phyloP scores from a whole-genome alignment of 495 filamentous ascomycete species.

The Xylaria grammica region DNA sequence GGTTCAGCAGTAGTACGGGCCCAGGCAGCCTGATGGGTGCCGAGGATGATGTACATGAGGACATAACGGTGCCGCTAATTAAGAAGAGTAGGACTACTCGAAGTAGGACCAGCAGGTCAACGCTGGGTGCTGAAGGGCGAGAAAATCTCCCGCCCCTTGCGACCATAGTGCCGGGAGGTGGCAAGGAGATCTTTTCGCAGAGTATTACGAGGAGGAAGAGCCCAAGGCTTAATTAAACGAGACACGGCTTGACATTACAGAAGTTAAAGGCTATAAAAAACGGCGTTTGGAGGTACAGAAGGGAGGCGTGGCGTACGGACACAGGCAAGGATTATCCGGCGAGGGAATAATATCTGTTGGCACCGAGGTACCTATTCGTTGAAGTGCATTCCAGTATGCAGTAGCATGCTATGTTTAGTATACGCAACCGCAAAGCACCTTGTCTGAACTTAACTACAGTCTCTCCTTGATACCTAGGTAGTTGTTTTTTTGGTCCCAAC shows the following conservation, averaged over 20 bases:
- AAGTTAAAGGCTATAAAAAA: slow-evolving; percentile 8
- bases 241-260: not conserved
- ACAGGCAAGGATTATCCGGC: not conserved
- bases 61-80: slow-evolving; percentile 53
- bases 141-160: slow-evolving; percentile 63
- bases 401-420: slow-evolving; percentile 2
- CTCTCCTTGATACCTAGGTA: no score
- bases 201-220: slow-evolving; percentile 57
- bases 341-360: not conserved
- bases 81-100: slow-evolving; percentile 60
- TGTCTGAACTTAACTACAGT: no score
- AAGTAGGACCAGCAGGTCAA: slow-evolving; percentile 47
- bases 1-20: slow-evolving; percentile 30
- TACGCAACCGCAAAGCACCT: not conserved
- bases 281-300: slow-evolving; percentile 10
- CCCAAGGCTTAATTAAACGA: slow-evolving; percentile 46
- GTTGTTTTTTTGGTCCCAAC: no score
- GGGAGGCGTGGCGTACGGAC: not conserved
- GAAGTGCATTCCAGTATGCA: not conserved
- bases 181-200: slow-evolving; percentile 42
- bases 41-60: slow-evolving; percentile 31
- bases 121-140: slow-evolving; percentile 56
- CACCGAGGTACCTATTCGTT: slow-evolving; percentile 4
- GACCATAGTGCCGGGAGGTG: slow-evolving; percentile 33
- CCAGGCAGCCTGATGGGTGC: slow-evolving; percentile 22